phyloP scores from a whole-genome alignment of 495 filamentous ascomycete genomes.

The Daldinia vernicosa region DNA sequence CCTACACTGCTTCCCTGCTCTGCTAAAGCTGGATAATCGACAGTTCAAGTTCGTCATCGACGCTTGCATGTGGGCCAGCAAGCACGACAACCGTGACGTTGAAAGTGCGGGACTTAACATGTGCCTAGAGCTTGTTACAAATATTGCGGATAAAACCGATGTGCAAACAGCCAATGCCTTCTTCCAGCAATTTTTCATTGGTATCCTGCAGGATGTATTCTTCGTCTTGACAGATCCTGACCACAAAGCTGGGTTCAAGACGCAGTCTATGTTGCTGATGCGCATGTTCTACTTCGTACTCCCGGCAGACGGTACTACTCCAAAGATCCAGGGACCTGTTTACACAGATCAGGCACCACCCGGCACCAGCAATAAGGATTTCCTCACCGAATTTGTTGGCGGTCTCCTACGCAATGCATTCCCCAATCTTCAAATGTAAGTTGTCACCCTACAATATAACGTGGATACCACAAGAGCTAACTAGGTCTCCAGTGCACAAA shows the following conservation, averaged over 20 bases:
- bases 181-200: conserved; percentile 95
- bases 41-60: conserved; percentile 99
- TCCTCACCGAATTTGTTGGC: conserved; percentile 84
- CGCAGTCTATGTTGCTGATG: conserved; percentile 89
- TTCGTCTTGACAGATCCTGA: conserved; percentile 98
- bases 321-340: conserved; percentile 90
- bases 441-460: conserved; percentile 41
- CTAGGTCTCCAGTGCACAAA: conserved; percentile 71
- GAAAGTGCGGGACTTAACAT: conserved; percentile 98
- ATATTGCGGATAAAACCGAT: conserved; percentile 91
- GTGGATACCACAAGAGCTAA: conserved; percentile 48
- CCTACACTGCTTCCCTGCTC: conserved; percentile 90
- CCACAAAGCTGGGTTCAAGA: conserved; percentile 99
- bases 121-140: conserved; percentile 97
- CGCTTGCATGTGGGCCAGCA: conserved; percentile 99
- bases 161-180: conserved; percentile 85
- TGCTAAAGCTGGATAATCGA: conserved; percentile 90
- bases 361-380: conserved; percentile 88
- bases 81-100: conserved; percentile 98
- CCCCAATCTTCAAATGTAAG: conserved; percentile 89
- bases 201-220: conserved; percentile 97
- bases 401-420: conserved; percentile 91
- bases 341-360: conserved; percentile 80
- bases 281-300: conserved; percentile 95
- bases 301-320: conserved; percentile 65